These are phyloP conservation scores for Cutaneotrichosporon spelunceum DNA, from an alignment of 1,284 basidiomycete species.

Conservation along the genomic window DNA sequence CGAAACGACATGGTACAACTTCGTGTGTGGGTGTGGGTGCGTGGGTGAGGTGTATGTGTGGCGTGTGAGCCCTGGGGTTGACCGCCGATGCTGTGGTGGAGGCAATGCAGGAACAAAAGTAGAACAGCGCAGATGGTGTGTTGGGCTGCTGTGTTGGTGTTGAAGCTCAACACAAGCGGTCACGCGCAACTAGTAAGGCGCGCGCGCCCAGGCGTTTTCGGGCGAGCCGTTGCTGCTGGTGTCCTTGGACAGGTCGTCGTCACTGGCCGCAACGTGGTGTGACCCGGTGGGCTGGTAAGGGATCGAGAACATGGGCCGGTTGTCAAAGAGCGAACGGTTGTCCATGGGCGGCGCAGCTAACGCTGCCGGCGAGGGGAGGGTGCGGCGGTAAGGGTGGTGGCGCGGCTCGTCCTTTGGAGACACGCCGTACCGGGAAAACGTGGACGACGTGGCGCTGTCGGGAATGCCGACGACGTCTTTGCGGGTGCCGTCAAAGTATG, in stretches of 20 bases:
- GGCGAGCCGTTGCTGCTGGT: constrained; percentile 12
- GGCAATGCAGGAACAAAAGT: background rate
- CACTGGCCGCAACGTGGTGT: constrained; percentile 13
- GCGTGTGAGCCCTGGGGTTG: background rate
- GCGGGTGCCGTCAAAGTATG: constrained; percentile 25
- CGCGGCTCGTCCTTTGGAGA: constrained; percentile 28
- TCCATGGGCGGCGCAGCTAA: constrained; percentile 16
- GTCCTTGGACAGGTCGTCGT: constrained; percentile 19
- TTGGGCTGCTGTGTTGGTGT: background rate
- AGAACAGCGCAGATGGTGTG: background rate
- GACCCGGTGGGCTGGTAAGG: constrained; percentile 25
- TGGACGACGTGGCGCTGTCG: constrained; percentile 28
- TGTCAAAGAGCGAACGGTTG: constrained; percentile 19
- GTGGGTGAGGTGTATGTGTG: too few relatives aligned
- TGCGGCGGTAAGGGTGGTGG: constrained; percentile 37
- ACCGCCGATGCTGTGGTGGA: background rate
- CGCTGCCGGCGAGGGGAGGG: constrained; percentile 27
- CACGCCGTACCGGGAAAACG: constrained; percentile 30
- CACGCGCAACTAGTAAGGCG: background rate
- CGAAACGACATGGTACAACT: background rate
- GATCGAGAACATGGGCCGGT: constrained; percentile 41
- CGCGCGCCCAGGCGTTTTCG: constrained; percentile 2
- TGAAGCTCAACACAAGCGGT: background rate
- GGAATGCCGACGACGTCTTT: constrained; percentile 18
- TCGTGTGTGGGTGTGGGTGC: background rate